These are phyloP conservation scores for Zygotorulaspora chibaensis DNA, from an alignment of 805 yeast species.

Conservation along the genomic window DNA sequence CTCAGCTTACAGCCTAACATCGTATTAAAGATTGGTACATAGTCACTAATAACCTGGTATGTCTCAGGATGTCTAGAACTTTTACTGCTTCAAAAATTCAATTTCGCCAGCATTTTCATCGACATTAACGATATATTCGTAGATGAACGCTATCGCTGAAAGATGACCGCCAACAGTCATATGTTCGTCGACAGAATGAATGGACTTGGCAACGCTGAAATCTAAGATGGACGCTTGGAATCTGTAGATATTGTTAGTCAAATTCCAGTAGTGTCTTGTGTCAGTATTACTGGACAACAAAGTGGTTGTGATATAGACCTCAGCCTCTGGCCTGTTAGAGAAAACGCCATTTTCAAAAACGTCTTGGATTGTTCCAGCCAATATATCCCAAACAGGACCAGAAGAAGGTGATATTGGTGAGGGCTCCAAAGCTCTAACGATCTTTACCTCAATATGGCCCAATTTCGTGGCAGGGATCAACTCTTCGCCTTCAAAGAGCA, in stretches of 20 bases:
- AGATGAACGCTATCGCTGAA: constrained; percentile 52
- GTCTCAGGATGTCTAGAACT: too few species aligned
- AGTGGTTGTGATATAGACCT: constrained; percentile 43
- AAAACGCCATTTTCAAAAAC: constrained; percentile 49
- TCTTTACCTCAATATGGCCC: constrained; percentile 31
- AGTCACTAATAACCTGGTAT: too few species aligned
- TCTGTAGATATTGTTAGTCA: constrained; percentile 53
- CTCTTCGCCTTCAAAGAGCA: constrained; percentile 28
- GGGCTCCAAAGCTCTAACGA: constrained; percentile 32
- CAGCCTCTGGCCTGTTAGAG: constrained; percentile 18
- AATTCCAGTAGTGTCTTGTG: constrained; percentile 54
- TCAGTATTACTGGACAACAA: constrained; percentile 60
- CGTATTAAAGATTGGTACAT: too few species aligned
- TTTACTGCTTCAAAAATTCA: neutral
- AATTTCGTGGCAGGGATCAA: constrained; percentile 24
- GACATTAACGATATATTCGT: constrained; percentile 42
- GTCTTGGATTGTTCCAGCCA: constrained; percentile 53
- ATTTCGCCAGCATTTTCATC: constrained; percentile 20
- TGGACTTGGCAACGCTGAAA: constrained; percentile 26
- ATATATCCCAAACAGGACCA: constrained; percentile 37
- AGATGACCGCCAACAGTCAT: constrained; percentile 54
- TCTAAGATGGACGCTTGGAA: constrained; percentile 31
- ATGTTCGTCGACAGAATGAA: constrained; percentile 65
- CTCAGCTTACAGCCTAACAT: too few species aligned
- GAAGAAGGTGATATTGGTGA: constrained; percentile 40